Evolutionary conservation across 805 yeast species (phyloP), one percentile per base, ranked within the genome.

Genomic region (Myxozyma melibiosi): DNA sequence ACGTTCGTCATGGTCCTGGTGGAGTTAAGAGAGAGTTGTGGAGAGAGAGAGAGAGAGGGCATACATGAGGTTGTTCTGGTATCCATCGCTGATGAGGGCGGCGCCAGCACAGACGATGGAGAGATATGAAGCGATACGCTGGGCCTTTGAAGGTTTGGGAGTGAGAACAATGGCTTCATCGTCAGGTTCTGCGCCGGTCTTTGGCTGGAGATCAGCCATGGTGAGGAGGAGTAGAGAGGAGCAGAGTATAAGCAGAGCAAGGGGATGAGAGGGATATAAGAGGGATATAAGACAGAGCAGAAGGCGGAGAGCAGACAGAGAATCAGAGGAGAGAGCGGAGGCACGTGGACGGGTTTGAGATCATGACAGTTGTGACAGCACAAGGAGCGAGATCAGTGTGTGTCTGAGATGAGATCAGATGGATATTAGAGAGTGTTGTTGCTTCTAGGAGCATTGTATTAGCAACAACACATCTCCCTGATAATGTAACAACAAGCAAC

Each of bases 31-130:
- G 33, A 7, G 22, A 11, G 14, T 24, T 50, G 34, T 9, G 22
- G 20, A 39, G 16, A 30, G 3, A 7, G 11, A 20, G 8, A 18
- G 27, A 24, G 18, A 37, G 25, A 11, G 16, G 5, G 2, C 62
- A 27, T 38, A 58, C 88, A 86, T 84, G 61, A 84, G 78, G 64
- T 82, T 84, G 67, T 86, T 86, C 68, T 84, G 89, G 70, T 86
- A 86, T 3, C 91, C 91, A 71, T 87, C 94, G 22, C 87, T 81
- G 65, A 85, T 81, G 67, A 87, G 77, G 0, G 91, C 94, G 62
- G 82, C 84, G 13, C 94, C 92, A 24, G 90, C 75, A 71, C 88
- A 82, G 43, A 83, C 66, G 59, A 86, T 81, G 53, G 84, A 72
- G 62, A 76, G 50, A 18, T 35, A 31, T 14, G 60, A 43, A 33